phyloP scores from a whole-genome alignment of 805 yeast genomes.

The Sungouiella thailandica region DNA sequence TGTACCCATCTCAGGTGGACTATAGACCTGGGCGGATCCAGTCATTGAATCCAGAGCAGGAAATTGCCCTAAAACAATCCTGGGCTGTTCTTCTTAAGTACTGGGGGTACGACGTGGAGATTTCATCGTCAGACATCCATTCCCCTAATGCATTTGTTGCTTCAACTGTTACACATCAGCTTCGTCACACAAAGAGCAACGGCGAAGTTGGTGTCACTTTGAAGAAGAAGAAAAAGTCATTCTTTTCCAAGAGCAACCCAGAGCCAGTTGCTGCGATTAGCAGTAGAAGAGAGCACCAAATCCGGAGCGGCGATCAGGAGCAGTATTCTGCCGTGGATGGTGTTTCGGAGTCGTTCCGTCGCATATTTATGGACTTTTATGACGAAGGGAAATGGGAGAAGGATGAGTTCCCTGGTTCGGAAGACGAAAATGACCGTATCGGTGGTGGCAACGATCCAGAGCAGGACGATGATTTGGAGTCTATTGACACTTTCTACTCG shows the following conservation, averaged over 20 bases:
- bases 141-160: conserved; percentile 28
- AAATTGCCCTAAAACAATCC: conserved; percentile 13
- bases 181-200: conserved; percentile 6
- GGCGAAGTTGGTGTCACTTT: conserved; percentile 8
- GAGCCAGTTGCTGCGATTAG: conserved; percentile 11
- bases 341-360: conserved; percentile 18
- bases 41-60: conserved; percentile 22
- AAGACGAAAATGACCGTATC: too few species aligned
- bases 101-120: conserved; percentile 44
- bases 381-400: conserved; percentile 7
- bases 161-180: conserved; percentile 15
- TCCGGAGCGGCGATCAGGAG: conserved; percentile 23
- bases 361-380: conserved; percentile 18
- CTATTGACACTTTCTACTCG: conserved; percentile 30
- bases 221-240: conserved; percentile 29
- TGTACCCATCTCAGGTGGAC: conserved; percentile 16
- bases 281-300: conserved; percentile 23
- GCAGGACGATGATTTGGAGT: conserved; percentile 17
- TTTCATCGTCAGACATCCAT: conserved; percentile 24
- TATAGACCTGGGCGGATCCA: conserved; percentile 37
- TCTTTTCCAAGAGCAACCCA: conserved; percentile 18
- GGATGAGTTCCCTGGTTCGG: conserved; percentile 4
- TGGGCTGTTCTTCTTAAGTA: conserved; percentile 15
- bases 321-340: conserved; percentile 18
- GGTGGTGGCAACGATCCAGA: too few species aligned